Evolutionary conservation across 1,284 basidiomycete genomes (phyloP).

Genomic region (Cryptococcus wingfieldii): DNA sequence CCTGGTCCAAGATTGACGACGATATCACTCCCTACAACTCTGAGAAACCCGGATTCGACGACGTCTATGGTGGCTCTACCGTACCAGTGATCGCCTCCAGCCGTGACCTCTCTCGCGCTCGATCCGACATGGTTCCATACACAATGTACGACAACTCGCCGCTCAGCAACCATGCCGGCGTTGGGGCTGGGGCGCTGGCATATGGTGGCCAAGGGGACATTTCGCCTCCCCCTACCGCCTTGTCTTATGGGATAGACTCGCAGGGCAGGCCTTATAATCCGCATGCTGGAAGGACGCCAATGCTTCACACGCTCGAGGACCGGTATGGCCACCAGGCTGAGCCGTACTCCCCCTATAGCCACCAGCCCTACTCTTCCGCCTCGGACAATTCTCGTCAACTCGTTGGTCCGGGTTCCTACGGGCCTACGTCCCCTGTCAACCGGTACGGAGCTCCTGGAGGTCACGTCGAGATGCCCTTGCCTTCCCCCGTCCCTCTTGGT

Average conservation of each 20-base stretch:
- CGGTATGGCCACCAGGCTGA: conserved; percentile 7
- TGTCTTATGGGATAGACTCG: conserved; percentile 25
- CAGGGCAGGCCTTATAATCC: conserved; percentile 32
- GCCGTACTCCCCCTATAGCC: conserved; percentile 6
- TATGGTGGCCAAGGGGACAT: too few relatives aligned
- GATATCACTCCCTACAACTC: conserved; percentile 39
- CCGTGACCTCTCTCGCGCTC: conserved; percentile 30
- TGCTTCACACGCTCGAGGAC: conserved; percentile 18
- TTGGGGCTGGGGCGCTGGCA: conserved; percentile 19
- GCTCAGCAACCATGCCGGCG: conserved; percentile 30
- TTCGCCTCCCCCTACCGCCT: background rate
- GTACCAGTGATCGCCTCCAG: conserved; percentile 34
- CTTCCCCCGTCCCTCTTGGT: conserved; percentile 37
- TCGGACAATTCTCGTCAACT: conserved; percentile 28
- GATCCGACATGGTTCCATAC: conserved; percentile 22
- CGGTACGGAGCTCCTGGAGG: background rate
- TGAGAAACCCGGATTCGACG: conserved; percentile 13
- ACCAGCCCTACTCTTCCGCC: background rate
- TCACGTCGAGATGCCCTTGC: conserved; percentile 10
- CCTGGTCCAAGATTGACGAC: conserved; percentile 41
- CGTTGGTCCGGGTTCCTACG: conserved; percentile 25
- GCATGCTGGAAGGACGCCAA: conserved; percentile 24
- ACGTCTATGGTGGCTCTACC: conserved; percentile 27
- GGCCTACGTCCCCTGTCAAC: background rate
- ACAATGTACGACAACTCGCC: conserved; percentile 16